These are phyloP conservation scores for Lanmaoa pseudosensibilis DNA, from an alignment of 768 basidiomycete genomes.

Conservation along the genomic window DNA sequence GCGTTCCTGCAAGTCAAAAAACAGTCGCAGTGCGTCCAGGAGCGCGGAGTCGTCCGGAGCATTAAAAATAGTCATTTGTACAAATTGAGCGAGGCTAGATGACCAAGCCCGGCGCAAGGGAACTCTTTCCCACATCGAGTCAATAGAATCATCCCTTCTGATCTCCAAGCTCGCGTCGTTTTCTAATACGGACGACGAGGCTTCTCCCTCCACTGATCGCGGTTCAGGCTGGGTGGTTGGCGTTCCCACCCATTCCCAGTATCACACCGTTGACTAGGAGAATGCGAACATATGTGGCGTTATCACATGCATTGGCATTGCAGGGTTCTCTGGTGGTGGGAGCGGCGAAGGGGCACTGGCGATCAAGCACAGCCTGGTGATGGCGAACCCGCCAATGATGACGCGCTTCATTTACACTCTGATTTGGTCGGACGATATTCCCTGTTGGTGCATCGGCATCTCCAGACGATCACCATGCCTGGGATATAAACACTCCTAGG, in stretches of 20 bases:
- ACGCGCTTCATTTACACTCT: background rate
- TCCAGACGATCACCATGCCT: background rate
- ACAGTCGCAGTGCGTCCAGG: no score
- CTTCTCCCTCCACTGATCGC: no score
- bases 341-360: background rate
- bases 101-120: no score
- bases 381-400: background rate
- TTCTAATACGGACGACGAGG: background rate
- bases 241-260: background rate
- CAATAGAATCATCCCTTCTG: no score
- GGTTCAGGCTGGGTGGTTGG: no score
- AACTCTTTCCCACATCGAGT: no score
- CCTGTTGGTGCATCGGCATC: background rate
- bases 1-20: no score
- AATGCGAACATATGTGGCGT: background rate
- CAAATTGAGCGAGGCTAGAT: no score
- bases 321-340: background rate
- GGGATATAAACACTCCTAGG: no score
- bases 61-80: no score
- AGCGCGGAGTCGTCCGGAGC: no score
- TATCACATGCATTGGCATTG: background rate
- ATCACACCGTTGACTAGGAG: background rate
- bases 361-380: background rate
- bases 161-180: background rate
- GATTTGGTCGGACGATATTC: no score